Conservation (phyloP, 139 green algal genomes). For the Coelastrella sp. region DNA sequence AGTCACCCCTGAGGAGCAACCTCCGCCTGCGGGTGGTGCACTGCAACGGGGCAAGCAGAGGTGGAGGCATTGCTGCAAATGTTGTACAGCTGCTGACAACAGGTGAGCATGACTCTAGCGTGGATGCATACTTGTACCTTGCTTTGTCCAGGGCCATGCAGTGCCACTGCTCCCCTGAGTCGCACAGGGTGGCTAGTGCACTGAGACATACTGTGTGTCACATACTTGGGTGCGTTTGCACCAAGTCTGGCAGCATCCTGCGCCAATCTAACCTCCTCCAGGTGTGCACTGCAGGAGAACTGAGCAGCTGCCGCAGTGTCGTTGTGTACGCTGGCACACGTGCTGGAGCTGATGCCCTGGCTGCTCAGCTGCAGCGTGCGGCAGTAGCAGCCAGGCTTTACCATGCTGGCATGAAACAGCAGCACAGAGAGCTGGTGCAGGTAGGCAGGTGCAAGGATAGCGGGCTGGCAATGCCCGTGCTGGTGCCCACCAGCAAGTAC, state of each 20-base stretch:
- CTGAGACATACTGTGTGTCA: too few species aligned
- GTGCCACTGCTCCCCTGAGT: too few species aligned
- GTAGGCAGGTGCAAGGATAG: not conserved
- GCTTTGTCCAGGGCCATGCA: too few species aligned
- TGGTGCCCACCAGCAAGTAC: too few species aligned
- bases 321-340: constrained; percentile 84
- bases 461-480: too few species aligned
- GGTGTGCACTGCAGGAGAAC: constrained; percentile 34
- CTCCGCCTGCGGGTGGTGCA: constrained; percentile 78
- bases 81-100: constrained; percentile 35
- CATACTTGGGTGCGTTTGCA: too few species aligned
- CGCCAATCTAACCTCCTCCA: not conserved
- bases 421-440: constrained; percentile 54
- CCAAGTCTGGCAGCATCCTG: not conserved
- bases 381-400: constrained; percentile 76
- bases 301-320: constrained; percentile 56
- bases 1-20: constrained; percentile 79
- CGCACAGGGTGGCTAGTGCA: too few species aligned
- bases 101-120: not conserved
- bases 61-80: constrained; percentile 6
- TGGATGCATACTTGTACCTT: too few species aligned
- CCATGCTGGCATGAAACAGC: constrained; percentile 72
- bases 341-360: constrained; percentile 73
- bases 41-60: constrained; percentile 2
- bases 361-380: constrained; percentile 61